Percentiles rank a stretch among this genome's conserved stretches.
Evolutionary conservation across 1,284 basidiomycete species (phyloP).

Genomic region (Volvariella volvacea): DNA sequence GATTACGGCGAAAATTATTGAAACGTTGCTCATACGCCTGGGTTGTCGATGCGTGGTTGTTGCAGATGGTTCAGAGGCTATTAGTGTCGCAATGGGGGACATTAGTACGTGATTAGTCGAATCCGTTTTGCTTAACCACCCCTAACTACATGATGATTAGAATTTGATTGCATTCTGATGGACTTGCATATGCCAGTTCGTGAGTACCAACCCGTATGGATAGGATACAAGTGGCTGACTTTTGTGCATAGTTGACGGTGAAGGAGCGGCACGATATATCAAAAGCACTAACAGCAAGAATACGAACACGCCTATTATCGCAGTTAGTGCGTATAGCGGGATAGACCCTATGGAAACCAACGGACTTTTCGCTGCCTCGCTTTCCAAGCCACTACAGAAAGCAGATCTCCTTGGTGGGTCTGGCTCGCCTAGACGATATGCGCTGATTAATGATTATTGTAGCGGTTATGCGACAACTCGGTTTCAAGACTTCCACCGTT

Average conservation of each 20-base stretch:
- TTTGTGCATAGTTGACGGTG: slow-evolving; percentile 67
- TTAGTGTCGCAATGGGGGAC: slow-evolving; percentile 94
- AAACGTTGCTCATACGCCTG: slow-evolving; percentile 85
- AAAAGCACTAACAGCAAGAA: slow-evolving; percentile 94
- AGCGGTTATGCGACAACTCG: slow-evolving; percentile 75
- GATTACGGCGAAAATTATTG: slow-evolving; percentile 92
- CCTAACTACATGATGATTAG: too few species aligned
- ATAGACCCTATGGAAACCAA: slow-evolving; percentile 60
- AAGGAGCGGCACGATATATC: slow-evolving; percentile 89
- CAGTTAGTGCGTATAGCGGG: slow-evolving; percentile 80
- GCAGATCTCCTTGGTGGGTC: slow-evolving; percentile 60
- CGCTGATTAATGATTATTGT: slow-evolving; percentile 7
- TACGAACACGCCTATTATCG: slow-evolving; percentile 84
- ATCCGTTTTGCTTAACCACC: slow-evolving; percentile 12
- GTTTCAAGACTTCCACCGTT: slow-evolving; percentile 82
- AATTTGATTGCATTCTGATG: slow-evolving; percentile 87
- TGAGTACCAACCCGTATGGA: slow-evolving; percentile 33
- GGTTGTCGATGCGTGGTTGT: slow-evolving; percentile 94
- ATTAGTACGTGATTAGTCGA: slow-evolving; percentile 61
- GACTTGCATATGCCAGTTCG: slow-evolving; percentile 86
- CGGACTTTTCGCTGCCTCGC: slow-evolving; percentile 79
- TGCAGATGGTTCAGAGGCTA: slow-evolving; percentile 92
- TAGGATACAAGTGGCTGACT: neutral
- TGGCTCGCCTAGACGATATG: neutral
- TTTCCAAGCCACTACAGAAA: slow-evolving; percentile 86